These are phyloP conservation scores for Pleurozium schreberi DNA, from an alignment of 225 moss, liverwort and hornwort genomes.

Conservation along the genomic window DNA sequence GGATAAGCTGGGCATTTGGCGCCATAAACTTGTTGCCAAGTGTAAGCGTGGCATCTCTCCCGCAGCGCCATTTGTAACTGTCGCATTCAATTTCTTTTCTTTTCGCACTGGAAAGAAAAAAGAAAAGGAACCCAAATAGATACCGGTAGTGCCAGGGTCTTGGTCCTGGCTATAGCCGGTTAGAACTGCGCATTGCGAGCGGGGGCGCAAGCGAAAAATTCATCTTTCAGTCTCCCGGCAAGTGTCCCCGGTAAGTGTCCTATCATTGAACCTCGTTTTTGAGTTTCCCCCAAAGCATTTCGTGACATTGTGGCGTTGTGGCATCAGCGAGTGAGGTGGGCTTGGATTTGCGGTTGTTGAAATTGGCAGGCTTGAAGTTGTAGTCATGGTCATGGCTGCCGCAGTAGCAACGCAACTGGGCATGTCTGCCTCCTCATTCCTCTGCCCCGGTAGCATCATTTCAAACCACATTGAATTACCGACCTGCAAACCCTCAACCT, in stretches of 20 bases:
- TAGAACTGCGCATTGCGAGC: neutral
- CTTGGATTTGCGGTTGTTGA: neutral
- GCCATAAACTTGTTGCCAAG: neutral
- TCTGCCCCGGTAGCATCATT: neutral
- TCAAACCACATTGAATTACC: neutral
- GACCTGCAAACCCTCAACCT: neutral
- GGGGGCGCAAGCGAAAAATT: neutral
- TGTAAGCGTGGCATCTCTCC: neutral
- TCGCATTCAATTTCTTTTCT: neutral
- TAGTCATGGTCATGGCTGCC: conserved; percentile 5
- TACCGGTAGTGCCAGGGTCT: neutral
- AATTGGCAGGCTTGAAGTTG: neutral
- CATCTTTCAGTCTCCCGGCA: neutral
- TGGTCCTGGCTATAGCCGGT: neutral
- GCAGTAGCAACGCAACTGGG: conserved; percentile 6
- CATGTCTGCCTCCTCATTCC: conserved; percentile 10
- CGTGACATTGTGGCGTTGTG: neutral
- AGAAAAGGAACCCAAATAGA: neutral
- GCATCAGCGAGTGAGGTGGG: neutral
- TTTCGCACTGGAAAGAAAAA: neutral
- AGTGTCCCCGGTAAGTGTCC: neutral
- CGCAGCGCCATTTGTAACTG: neutral
- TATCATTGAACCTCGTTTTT: neutral
- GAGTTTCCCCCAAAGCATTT: neutral
- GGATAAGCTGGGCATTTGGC: neutral